These are phyloP conservation scores for Lichtheimia corymbifera DNA, from an alignment of 371 early-diverging fungal species.

Conservation along the genomic window DNA sequence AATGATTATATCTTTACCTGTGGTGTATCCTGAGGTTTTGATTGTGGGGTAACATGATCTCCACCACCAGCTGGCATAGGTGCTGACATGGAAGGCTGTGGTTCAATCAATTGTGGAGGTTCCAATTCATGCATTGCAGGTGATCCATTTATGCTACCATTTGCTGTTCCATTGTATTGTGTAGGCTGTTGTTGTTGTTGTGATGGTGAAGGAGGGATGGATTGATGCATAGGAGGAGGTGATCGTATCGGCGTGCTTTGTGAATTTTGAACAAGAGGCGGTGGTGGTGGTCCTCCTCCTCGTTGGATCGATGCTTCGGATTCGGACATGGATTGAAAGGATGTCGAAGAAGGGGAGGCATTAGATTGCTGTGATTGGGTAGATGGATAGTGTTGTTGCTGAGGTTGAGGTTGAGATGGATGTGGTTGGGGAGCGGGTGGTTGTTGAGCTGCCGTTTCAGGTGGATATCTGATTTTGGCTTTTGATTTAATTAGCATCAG, in stretches of 20 bases:
- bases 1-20: too few relatives aligned
- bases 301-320: not conserved
- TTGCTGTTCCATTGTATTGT: constrained; percentile 10
- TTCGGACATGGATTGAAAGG: constrained; percentile 1
- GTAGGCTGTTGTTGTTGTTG: constrained; percentile 25
- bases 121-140: constrained; percentile 9
- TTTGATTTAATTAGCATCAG: not conserved
- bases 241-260: constrained; percentile 23
- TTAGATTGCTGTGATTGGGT: constrained; percentile 11
- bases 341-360: constrained; percentile 13
- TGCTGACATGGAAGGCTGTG: constrained; percentile 16
- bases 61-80: constrained; percentile 12
- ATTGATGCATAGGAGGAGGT: constrained; percentile 13
- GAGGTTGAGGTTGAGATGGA: constrained; percentile 14
- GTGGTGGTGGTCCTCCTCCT: constrained; percentile 6
- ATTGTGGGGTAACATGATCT: too few relatives aligned
- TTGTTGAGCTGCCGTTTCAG: constrained; percentile 39
- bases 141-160: constrained; percentile 3
- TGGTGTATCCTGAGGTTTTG: too few relatives aligned
- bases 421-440: constrained; percentile 17
- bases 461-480: constrained; percentile 72
- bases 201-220: constrained; percentile 4
- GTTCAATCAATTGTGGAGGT: constrained; percentile 8
- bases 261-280: constrained; percentile 13
- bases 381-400: constrained; percentile 1